A percentile compares a stretch with the other conserved stretches of the same genome.
Evolutionary conservation across 768 basidiomycete species (phyloP).

Genomic region (Boletus pseudo-olivaceus): DNA sequence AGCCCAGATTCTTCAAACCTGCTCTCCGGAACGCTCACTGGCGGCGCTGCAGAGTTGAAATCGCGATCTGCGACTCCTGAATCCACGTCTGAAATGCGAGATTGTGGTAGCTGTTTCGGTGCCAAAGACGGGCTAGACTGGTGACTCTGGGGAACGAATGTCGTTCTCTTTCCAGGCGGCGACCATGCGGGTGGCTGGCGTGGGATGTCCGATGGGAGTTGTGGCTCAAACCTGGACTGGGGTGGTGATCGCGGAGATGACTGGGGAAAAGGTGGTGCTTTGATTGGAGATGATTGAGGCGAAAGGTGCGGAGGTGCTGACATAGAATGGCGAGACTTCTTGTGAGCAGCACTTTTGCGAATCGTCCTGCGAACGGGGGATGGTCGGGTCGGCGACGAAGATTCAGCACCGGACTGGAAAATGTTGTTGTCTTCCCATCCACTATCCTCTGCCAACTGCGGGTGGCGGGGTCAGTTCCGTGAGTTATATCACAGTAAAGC

Average conservation of each 20-base stretch:
- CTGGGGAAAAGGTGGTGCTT: constrained; percentile 21
- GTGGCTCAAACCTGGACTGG: constrained; percentile 55
- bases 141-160: constrained; percentile 16
- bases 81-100: constrained; percentile 2
- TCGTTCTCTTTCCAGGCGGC: constrained; percentile 8
- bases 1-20: constrained; percentile 14
- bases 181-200: constrained; percentile 29
- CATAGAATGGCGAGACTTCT: constrained; percentile 63
- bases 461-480: constrained; percentile 1
- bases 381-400: constrained; percentile 72
- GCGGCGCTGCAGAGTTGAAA: constrained; percentile 1
- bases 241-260: constrained; percentile 41
- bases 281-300: constrained; percentile 41
- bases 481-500: constrained; percentile 6
- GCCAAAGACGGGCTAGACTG: constrained; percentile 17
- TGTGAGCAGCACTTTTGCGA: constrained; percentile 37
- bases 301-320: constrained; percentile 64
- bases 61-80: not conserved
- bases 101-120: constrained; percentile 8
- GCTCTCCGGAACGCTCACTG: constrained; percentile 22
- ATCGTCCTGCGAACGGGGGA: constrained; percentile 49
- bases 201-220: constrained; percentile 38
- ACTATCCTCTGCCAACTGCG: constrained; percentile 56
- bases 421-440: constrained; percentile 91
- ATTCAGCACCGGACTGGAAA: constrained; percentile 87